These are phyloP conservation scores for Tetrahymena malaccensis DNA, from an alignment of 73 alveolate genomes.

Conservation along the genomic window DNA sequence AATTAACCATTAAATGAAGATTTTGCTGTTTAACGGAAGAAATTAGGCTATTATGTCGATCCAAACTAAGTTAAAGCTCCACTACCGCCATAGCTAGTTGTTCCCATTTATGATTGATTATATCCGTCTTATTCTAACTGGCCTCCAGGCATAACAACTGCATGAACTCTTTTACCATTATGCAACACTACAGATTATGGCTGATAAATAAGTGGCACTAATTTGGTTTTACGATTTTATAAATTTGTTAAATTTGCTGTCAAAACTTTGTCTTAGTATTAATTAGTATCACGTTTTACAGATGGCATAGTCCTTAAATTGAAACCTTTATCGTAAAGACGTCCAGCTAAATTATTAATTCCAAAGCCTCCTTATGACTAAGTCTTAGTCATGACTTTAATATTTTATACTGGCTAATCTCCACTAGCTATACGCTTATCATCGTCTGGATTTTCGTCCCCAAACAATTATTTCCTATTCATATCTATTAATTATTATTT, in stretches of 20 bases:
- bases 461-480: neutral
- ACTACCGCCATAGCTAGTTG: neutral
- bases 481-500: neutral
- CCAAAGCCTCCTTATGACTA: neutral
- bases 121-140: neutral
- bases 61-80: neutral
- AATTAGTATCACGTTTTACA: neutral
- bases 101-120: neutral
- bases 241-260: slow-evolving; percentile 12
- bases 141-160: neutral
- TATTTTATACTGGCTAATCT: neutral
- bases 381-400: neutral
- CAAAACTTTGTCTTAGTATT: neutral
- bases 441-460: neutral
- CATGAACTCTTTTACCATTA: slow-evolving; percentile 1
- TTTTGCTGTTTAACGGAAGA: neutral
- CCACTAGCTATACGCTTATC: neutral
- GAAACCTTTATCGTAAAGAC: slow-evolving; percentile 13
- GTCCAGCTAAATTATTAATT: neutral
- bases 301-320: neutral
- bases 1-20: neutral
- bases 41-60: neutral
- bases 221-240: slow-evolving; percentile 12
- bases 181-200: slow-evolving; percentile 12
- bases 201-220: slow-evolving; percentile 12